Evolutionary conservation across 371 early-diverging fungal species (phyloP).

Genomic region (Basidiobolus meristosporus): DNA sequence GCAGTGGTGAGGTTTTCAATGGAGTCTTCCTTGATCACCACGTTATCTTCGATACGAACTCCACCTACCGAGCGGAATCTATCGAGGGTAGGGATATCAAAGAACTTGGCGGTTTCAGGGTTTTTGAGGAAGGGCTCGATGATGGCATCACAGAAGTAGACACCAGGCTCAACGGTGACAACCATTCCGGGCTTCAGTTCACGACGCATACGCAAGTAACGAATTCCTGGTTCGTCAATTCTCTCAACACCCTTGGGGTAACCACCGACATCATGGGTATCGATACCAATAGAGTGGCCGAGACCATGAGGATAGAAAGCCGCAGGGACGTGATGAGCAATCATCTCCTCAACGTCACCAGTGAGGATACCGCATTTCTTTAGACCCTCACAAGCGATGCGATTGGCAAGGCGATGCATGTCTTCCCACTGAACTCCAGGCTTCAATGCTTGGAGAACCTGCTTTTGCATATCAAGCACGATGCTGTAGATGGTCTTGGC

Average conservation of each 20-base stretch:
- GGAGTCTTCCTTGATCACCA: conserved; percentile 51
- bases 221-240: conserved; percentile 64
- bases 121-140: conserved; percentile 32
- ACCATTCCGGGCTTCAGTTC: conserved; percentile 57
- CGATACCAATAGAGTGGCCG: conserved; percentile 44
- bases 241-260: conserved; percentile 62
- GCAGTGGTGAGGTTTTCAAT: conserved; percentile 48
- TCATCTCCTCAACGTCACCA: conserved; percentile 41
- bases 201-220: conserved; percentile 75
- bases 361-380: conserved; percentile 46
- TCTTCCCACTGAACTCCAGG: conserved; percentile 78
- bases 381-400: conserved; percentile 56
- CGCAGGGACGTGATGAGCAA: conserved; percentile 51
- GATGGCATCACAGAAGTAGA: conserved; percentile 36
- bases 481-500: conserved; percentile 64
- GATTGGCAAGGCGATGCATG: conserved; percentile 61
- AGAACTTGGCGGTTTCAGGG: conserved; percentile 27
- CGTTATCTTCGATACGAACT: conserved; percentile 84
- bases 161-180: conserved; percentile 89
- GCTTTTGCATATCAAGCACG: conserved; percentile 72
- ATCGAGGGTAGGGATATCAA: conserved; percentile 46
- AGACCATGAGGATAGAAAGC: conserved; percentile 85
- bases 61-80: conserved; percentile 68
- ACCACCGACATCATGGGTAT: conserved; percentile 80
- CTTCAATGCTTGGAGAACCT: conserved; percentile 39